Conservation (phyloP, 2,329 filamentous ascomycete species). For the Xylariales sp. region DNA sequence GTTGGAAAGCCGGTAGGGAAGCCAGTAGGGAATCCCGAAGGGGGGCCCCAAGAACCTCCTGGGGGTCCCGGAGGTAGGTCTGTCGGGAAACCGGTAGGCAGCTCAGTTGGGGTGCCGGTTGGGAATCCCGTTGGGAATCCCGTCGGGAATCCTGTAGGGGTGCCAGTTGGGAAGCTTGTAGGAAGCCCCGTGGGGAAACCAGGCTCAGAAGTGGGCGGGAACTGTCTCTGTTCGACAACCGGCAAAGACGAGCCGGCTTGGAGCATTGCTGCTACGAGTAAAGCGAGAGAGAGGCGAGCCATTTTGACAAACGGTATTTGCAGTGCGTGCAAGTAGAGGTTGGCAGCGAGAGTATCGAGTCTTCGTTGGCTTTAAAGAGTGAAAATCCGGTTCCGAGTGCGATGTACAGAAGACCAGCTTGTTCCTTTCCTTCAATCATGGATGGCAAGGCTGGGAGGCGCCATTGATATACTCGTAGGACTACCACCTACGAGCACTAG, state of each 20-base stretch:
- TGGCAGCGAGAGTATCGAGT: constrained; percentile 16
- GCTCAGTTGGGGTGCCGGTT: no score
- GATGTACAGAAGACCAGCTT: constrained; percentile 36
- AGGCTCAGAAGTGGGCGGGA: constrained; percentile 6
- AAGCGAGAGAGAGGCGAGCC: constrained; percentile 34
- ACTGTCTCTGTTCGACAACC: constrained; percentile 28
- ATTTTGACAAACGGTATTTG: constrained; percentile 25
- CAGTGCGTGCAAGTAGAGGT: constrained; percentile 8
- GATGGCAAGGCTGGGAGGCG: constrained; percentile 14
- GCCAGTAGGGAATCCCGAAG: background rate
- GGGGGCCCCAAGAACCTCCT: no score
- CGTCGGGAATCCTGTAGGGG: background rate
- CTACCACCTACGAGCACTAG: background rate
- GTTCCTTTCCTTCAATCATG: background rate
- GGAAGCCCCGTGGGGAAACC: constrained; percentile 14
- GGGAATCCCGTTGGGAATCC: background rate
- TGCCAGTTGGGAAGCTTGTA: background rate
- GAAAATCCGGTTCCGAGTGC: constrained; percentile 17
- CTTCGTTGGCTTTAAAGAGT: constrained; percentile 3
- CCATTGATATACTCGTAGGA: constrained; percentile 27
- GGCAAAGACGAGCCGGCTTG: constrained; percentile 32
- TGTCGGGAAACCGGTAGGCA: no score
- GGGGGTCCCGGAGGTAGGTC: no score
- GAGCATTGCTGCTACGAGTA: constrained; percentile 33
- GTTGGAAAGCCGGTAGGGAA: constrained; percentile 3